Percentiles rank a stretch among this genome's conserved stretches.
Evolutionary conservation across 495 filamentous ascomycete genomes (phyloP).

Genomic region (Trichoderma virens): DNA sequence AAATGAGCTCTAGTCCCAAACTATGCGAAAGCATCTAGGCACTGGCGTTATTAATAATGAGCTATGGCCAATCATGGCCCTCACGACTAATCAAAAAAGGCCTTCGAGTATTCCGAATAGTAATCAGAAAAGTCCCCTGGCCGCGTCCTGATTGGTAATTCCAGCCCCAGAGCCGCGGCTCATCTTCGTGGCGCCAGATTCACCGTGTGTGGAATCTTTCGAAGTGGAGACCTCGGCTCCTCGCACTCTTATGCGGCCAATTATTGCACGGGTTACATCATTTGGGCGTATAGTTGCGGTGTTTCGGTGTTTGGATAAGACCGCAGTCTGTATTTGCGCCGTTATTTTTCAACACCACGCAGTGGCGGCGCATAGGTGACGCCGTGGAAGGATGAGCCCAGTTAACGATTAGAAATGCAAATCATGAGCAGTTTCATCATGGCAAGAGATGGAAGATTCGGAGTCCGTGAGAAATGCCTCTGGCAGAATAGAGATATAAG

Average conservation of each 20-base stretch:
- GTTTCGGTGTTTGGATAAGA: neutral
- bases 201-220: neutral
- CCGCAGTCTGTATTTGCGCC: neutral
- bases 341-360: neutral
- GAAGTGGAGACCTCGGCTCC: neutral
- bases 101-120: neutral
- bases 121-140: neutral
- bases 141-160: neutral
- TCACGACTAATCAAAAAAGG: neutral
- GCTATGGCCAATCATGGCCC: neutral
- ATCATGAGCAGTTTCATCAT: neutral
- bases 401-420: neutral
- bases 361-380: neutral
- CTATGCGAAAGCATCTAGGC: no score
- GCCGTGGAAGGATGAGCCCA: neutral
- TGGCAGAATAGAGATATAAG: neutral
- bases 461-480: neutral
- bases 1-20: no score
- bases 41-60: neutral
- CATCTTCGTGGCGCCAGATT: neutral
- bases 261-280: no score
- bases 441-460: neutral
- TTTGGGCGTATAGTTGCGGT: no score
- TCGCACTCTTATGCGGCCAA: no score
- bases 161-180: neutral